Percentiles rank a stretch among this genome's conserved stretches.
These are phyloP conservation scores for Ascochyta clinopodiicola DNA, from an alignment of 2,329 filamentous ascomycete species.

Conservation along the genomic window DNA sequence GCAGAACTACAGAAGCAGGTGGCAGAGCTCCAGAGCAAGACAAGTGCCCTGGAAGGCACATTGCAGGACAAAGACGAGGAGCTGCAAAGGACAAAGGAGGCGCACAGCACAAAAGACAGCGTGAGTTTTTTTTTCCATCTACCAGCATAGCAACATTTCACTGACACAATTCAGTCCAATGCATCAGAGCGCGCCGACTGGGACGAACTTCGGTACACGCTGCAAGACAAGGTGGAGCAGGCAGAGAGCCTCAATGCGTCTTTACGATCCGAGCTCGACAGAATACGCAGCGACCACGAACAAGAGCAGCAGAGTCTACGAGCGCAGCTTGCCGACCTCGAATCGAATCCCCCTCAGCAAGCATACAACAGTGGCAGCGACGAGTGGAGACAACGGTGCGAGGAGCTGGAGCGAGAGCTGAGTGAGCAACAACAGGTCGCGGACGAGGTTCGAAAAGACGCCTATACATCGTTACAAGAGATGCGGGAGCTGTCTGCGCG, in stretches of 20 bases:
- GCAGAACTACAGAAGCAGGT: slow-evolving; percentile 83
- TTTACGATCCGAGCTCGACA: slow-evolving; percentile 79
- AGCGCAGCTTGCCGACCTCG: slow-evolving; percentile 65
- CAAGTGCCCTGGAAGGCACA: slow-evolving; percentile 73
- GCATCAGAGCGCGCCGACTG: slow-evolving; percentile 74
- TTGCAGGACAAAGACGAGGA: slow-evolving; percentile 76
- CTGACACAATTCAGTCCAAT: slow-evolving; percentile 46
- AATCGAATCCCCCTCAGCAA: slow-evolving; percentile 34
- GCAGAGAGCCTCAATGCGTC: slow-evolving; percentile 80
- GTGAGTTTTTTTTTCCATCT: slow-evolving; percentile 39
- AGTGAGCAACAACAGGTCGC: slow-evolving; percentile 82
- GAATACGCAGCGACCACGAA: slow-evolving; percentile 71
- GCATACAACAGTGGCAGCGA: slow-evolving; percentile 29
- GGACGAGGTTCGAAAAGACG: slow-evolving; percentile 84
- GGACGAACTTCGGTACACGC: slow-evolving; percentile 67
- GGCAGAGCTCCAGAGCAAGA: slow-evolving; percentile 73
- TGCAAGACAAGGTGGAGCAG: slow-evolving; percentile 77
- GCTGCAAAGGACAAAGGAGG: slow-evolving; percentile 65
- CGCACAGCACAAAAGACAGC: slow-evolving; percentile 60
- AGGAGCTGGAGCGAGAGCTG: slow-evolving; percentile 64
- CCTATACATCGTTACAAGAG: slow-evolving; percentile 81
- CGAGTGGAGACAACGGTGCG: slow-evolving; percentile 48
- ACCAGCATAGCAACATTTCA: slow-evolving; percentile 3
- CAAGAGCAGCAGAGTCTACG: slow-evolving; percentile 68
- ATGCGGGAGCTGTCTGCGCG: slow-evolving; percentile 87